Evolutionary conservation across 257 asterid species (phyloP), one percentile per base, ranked within the genome.

Genomic region (Primulina eburnea): DNA sequence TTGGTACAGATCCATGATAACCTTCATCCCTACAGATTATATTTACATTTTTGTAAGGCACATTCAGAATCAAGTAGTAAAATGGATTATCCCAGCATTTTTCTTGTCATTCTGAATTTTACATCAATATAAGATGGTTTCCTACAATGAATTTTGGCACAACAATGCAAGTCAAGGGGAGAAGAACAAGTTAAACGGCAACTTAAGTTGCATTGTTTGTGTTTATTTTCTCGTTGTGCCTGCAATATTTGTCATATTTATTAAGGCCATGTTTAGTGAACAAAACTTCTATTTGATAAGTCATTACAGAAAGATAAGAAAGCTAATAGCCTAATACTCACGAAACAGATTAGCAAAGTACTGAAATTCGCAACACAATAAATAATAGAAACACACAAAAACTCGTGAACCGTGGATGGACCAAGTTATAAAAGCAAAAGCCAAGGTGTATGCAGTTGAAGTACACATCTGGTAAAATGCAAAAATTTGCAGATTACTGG

Each of bases 1-100:
- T 78, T 80, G 80, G 87, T 83, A 89, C 11, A 86, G 80, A 72
- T 88, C 90, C 82, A 84, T 80, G 72, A 89, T 40, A 74, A 78
- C 71, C 78, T 86, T 89, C 86, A 92, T 82, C 76, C 90, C 98
- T 92, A 86, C 76, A 75, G 62, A 64, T 66, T 20, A 55, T 6
- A 40, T 62, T 67, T 53, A 71, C 17, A 62, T 6, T 64, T 8
- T 66, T 30, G 16, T 9, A 43, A 71, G 59, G 59, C 52, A 50
- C 18, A 26, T 12, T 1, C 9, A 57, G 32, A 28, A 59, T 60
- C 53, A 38, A 62, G 50, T 65, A 59, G 28, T 32, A 32, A 11
- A 60, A 43, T 34, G 24, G 28, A 58, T 65, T 40, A 38, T 9
- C 43, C 34, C n/a, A 0, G 5, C 17, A 43, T 53, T 57, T 58